Percentiles rank a stretch among this genome's conserved stretches.
Evolutionary conservation across 306 rosid genomes (phyloP).

Genomic region (Albizia julibrissin): DNA sequence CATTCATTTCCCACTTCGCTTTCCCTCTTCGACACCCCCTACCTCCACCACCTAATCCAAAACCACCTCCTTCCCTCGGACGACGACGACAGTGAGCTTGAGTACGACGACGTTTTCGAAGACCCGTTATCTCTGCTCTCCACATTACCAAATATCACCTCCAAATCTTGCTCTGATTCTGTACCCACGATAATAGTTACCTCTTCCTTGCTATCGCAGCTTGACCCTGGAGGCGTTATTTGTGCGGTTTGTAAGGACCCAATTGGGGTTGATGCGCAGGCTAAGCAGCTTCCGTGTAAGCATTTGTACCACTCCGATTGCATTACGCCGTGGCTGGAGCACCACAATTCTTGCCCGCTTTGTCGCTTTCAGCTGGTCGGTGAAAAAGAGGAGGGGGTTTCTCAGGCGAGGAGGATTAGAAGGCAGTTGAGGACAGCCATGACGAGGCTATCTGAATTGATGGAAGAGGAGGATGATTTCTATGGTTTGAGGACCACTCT

Average conservation of each 20-base stretch:
- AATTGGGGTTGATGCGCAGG: constrained; percentile 43
- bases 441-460: constrained; percentile 47
- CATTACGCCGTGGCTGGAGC: constrained; percentile 80
- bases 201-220: constrained; percentile 32
- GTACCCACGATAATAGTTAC: constrained; percentile 45
- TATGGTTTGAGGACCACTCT: constrained; percentile 59
- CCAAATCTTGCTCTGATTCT: constrained; percentile 32
- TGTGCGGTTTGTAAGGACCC: constrained; percentile 80
- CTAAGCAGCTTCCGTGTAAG: constrained; percentile 72
- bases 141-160: constrained; percentile 30
- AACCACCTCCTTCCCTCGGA: constrained; percentile 40
- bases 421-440: constrained; percentile 40
- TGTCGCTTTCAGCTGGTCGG: constrained; percentile 60
- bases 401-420: constrained; percentile 20
- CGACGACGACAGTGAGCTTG: constrained; percentile 5
- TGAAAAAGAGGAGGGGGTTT: constrained; percentile 20
- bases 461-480: constrained; percentile 53
- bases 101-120: constrained; percentile 14
- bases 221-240: constrained; percentile 47
- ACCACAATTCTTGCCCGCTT: constrained; percentile 75
- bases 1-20: constrained; percentile 27
- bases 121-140: constrained; percentile 31
- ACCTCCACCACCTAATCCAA: constrained; percentile 47
- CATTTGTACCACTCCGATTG: constrained; percentile 81
- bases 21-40: constrained; percentile 39